Conservation (phyloP, 225 moss, liverwort and hornwort genomes). For the Neckera pumila region DNA sequence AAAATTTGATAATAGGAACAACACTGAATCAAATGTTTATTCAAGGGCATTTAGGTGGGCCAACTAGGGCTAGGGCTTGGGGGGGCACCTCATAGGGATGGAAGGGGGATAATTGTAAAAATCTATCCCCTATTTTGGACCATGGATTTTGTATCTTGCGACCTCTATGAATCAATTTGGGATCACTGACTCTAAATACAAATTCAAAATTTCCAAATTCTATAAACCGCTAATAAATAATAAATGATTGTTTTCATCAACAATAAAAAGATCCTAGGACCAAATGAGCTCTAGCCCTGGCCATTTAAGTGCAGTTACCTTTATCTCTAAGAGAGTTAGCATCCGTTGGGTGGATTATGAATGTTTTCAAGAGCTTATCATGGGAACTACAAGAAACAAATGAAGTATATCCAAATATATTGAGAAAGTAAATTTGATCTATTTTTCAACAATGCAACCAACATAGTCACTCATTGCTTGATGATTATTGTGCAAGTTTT, state of each 20-base stretch:
- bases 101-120: neutral
- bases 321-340: neutral
- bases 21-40: neutral
- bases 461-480: neutral
- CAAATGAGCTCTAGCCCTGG: neutral
- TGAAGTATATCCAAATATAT: neutral
- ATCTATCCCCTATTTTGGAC: fast-evolving
- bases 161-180: fast-evolving
- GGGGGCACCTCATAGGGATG: neutral
- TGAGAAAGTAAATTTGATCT: no score
- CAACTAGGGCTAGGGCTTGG: no score
- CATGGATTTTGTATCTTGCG: fast-evolving
- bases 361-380: neutral
- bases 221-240: neutral
- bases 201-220: neutral
- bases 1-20: neutral
- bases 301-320: no score
- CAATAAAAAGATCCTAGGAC: fast-evolving
- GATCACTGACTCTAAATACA: fast-evolving
- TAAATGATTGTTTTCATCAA: neutral
- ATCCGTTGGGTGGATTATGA: neutral
- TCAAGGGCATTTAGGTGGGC: neutral
- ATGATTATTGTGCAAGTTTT: neutral
- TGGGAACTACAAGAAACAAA: neutral
- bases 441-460: neutral